Evolutionary conservation across 768 basidiomycete genomes (phyloP), one percentile per base, ranked within the genome.

Genomic region (Amanita phalloides): DNA sequence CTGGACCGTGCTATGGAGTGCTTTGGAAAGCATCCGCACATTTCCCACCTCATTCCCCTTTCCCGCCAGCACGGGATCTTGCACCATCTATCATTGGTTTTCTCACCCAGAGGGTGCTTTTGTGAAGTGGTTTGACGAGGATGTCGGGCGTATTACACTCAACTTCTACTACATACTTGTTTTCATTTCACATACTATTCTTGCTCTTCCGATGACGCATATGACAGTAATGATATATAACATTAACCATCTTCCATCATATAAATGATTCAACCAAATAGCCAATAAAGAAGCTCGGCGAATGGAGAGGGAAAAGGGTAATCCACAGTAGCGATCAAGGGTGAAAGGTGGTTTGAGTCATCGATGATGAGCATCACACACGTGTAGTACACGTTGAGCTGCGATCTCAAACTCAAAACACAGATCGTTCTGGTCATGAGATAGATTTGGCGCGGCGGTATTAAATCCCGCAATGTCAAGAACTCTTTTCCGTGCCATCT

Each of bases 341-440:
- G 38, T 50, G 50, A n/a, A 38, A 48, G 33, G 30, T 30, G 28
- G 14, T 32, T 42, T 56, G 53, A 43, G 48, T 53, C 57, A 64
- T 62, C 61, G 61, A 64, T 62, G 59, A 56, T 51, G 52, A 48
- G 39, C 38, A 51, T 39, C 46, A 46, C 47, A 59, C 64, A 64
- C 61, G 62, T 61, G 62, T 57, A 53, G 21, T 49, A 55, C 62
- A 64, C 62, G 62, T 58, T 63, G 55, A 20, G 30, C 45, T 33
- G 45, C 35, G 45, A 45, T 45, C 28, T 45, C 30, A 30, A 48
- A 48, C 46, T 23, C 46, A 48, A 48, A 48, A 35, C 10, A 45
- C 43, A 28, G 36, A 39, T 49, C 48, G 23, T n/a, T 41, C 48
- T 11, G 28, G 39, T 39, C 23, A 23, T 39, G n/a, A 32, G 10